Evolutionary conservation across 305 asterid genomes (phyloP).

Genomic region (Caryopteris hybrid): DNA sequence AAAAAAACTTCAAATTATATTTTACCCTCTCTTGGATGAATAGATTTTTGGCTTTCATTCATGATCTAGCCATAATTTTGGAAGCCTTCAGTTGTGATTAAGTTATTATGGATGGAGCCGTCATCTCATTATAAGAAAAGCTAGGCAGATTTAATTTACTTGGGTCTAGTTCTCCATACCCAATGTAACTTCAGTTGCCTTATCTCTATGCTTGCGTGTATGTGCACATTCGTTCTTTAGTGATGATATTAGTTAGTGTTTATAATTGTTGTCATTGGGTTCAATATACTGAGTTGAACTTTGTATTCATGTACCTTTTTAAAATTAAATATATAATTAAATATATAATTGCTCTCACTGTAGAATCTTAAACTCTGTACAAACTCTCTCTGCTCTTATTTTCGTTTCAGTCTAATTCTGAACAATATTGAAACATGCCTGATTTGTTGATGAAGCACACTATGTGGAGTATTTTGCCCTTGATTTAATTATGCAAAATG

Average conservation of each 20-base stretch:
- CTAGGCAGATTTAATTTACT: too few relatives aligned
- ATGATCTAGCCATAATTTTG: neutral
- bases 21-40: neutral
- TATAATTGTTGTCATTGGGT: neutral
- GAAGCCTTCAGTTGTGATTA: neutral
- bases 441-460: slow-evolving; percentile 73
- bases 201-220: too few relatives aligned
- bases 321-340: too few relatives aligned
- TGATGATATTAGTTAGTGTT: neutral
- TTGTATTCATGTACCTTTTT: too few relatives aligned
- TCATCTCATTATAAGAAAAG: too few relatives aligned
- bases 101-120: too few relatives aligned
- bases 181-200: too few relatives aligned
- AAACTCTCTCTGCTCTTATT: neutral
- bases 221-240: neutral
- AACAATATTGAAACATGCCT: neutral
- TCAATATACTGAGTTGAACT: neutral
- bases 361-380: neutral
- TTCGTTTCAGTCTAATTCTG: neutral
- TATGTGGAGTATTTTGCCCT: slow-evolving; percentile 96
- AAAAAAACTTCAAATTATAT: too few relatives aligned
- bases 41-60: neutral
- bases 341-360: neutral
- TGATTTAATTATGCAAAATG: slow-evolving; percentile 81
- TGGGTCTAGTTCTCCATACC: too few relatives aligned